Percentiles rank a stretch among this genome's conserved stretches.
Conservation (phyloP, 768 basidiomycete genomes). For the Crepidotus variabilis region DNA sequence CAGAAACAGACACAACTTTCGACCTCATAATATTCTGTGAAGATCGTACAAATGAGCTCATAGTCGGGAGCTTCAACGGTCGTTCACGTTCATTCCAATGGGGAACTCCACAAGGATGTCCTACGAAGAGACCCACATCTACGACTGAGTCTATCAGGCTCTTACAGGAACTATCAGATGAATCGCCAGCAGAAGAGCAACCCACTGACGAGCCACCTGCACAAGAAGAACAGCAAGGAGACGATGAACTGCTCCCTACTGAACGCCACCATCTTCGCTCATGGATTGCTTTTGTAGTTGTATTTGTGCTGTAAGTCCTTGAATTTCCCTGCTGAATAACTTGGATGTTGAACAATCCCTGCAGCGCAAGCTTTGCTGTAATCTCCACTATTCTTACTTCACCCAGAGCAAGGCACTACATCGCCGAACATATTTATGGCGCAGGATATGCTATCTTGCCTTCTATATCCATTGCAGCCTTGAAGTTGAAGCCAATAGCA, state of each 20-base stretch:
- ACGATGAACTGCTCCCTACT: slow-evolving; percentile 21
- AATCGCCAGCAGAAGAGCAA: slow-evolving; percentile 6
- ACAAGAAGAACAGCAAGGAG: slow-evolving; percentile 16
- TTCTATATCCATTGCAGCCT: slow-evolving; percentile 11
- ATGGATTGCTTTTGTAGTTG: slow-evolving; percentile 21
- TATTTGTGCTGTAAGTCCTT: slow-evolving; percentile 20
- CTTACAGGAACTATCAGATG: too few species aligned
- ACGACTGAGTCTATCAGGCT: neutral
- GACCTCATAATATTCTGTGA: slow-evolving; percentile 11
- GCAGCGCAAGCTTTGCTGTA: slow-evolving; percentile 13
- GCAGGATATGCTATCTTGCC: slow-evolving; percentile 16
- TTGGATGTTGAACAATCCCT: neutral
- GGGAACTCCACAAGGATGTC: slow-evolving; percentile 26
- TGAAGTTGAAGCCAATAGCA: slow-evolving; percentile 17
- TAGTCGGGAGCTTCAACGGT: slow-evolving; percentile 12
- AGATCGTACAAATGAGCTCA: slow-evolving; percentile 12
- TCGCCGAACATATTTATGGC: slow-evolving; percentile 17
- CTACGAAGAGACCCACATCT: slow-evolving; percentile 5
- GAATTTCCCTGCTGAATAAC: neutral
- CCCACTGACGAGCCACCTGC: slow-evolving; percentile 9
- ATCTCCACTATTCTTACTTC: slow-evolving; percentile 20
- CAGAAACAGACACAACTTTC: slow-evolving; percentile 1
- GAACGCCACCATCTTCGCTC: slow-evolving; percentile 13
- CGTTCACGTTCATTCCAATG: slow-evolving; percentile 19
- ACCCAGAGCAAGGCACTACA: slow-evolving; percentile 20